These are phyloP conservation scores for Pythium folliculosum DNA, from an alignment of 352 stramenopile species.

Conservation along the genomic window DNA sequence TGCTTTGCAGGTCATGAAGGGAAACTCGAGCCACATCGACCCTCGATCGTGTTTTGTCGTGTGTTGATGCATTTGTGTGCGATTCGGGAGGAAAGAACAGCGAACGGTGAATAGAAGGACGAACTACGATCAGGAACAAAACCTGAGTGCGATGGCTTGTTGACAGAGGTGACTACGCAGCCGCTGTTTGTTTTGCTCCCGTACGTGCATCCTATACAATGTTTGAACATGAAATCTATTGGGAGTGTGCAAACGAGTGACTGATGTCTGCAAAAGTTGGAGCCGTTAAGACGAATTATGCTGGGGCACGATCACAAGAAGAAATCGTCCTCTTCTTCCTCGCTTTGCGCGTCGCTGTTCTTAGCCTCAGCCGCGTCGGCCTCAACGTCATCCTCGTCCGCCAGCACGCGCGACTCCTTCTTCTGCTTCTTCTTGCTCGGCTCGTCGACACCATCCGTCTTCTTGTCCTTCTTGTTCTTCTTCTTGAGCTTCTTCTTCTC, in stretches of 20 bases:
- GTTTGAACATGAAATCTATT: not conserved
- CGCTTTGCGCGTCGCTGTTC: conserved; percentile 33
- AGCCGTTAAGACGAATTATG: no score
- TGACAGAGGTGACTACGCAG: not conserved
- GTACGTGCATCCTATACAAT: not conserved
- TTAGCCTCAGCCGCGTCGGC: conserved; percentile 34
- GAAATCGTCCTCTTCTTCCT: conserved; percentile 68
- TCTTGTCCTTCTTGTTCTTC: conserved; percentile 55
- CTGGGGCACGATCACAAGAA: conserved; percentile 48
- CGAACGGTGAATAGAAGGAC: not conserved
- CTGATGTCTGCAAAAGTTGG: not conserved
- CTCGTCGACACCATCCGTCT: conserved; percentile 4
- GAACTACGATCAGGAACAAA: no score
- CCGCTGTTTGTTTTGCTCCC: not conserved
- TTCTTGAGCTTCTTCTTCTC: conserved; percentile 61
- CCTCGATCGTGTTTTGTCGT: not conserved
- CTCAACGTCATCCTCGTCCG: conserved; percentile 52
- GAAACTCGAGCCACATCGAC: no score
- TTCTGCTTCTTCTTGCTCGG: conserved; percentile 47
- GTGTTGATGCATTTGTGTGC: not conserved
- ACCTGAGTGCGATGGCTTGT: not conserved
- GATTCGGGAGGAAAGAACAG: not conserved
- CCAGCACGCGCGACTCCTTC: conserved; percentile 41
- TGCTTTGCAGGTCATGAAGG: not conserved
- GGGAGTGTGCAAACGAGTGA: not conserved